Percentiles rank a stretch among this genome's conserved stretches.
Evolutionary conservation across 148 eudicot genomes (phyloP).

Genomic region (Limonium bicolor): DNA sequence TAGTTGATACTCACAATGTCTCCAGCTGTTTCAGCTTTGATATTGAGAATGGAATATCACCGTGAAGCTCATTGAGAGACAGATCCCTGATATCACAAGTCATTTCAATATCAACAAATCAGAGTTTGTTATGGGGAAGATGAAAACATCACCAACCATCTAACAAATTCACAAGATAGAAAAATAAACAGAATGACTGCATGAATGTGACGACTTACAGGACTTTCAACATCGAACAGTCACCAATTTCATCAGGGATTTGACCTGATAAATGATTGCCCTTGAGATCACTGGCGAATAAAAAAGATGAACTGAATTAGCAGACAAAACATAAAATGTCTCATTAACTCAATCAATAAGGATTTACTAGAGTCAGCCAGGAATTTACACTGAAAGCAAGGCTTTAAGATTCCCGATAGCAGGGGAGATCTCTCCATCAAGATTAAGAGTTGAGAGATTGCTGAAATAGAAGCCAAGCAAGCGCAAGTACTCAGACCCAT

Average conservation of each 20-base stretch:
- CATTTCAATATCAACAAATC: neutral
- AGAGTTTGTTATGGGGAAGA: neutral
- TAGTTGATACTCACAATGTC: slow-evolving; percentile 49
- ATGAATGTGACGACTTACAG: slow-evolving; percentile 39
- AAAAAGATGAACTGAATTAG: neutral
- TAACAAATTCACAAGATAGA: neutral
- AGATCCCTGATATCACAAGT: slow-evolving; percentile 50
- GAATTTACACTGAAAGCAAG: slow-evolving; percentile 50
- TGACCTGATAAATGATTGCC: slow-evolving; percentile 79
- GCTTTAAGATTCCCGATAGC: slow-evolving; percentile 69
- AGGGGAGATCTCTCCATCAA: slow-evolving; percentile 92
- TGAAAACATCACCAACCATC: neutral
- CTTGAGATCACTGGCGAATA: slow-evolving; percentile 57
- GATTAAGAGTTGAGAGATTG: slow-evolving; percentile 83
- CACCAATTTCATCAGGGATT: slow-evolving; percentile 97
- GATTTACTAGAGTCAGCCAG: no score
- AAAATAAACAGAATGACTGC: neutral
- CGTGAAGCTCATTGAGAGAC: slow-evolving; percentile 67
- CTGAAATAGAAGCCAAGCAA: slow-evolving; percentile 22
- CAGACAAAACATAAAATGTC: no score
- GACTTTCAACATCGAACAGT: slow-evolving; percentile 52
- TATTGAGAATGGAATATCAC: slow-evolving; percentile 86
- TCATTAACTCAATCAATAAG: no score
- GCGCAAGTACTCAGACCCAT: no score
- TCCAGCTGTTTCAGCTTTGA: slow-evolving; percentile 91